Base-by-base conservation (phyloP, 192 early-diverging fungal species). In the Coemansia sp. region DNA sequence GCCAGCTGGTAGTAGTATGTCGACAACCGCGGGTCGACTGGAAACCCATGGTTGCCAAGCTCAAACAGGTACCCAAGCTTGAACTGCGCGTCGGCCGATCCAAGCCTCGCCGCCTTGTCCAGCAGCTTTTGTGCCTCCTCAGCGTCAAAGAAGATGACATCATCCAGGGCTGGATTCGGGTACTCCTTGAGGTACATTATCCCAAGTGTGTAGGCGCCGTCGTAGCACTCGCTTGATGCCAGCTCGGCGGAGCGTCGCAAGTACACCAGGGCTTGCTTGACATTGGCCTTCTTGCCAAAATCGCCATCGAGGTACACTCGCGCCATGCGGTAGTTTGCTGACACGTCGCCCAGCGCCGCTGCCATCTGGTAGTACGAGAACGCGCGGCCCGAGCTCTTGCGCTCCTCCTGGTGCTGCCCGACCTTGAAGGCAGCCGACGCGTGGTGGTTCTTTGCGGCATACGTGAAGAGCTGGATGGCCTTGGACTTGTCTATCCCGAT, bases 1-100 rank as follows among this genome's bases (percentile, higher is more conserved):
- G 94, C 95, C 50, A 86, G 72, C 50, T 83, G 80, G 72, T 93
- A 98, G 80, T 89, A 91, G 55, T 85, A 83, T 43, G 91, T 83
- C 26, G 89, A 91, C 15, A 80, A 59, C 38, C 60, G 67, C 6
- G 89, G 83, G 60, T 94, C 90, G 3, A 85, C 80, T 2, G 71
- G 76, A 60, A 87, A 86, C 8, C 83, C 88, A 27, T 88, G 83
- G 46, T 83, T 54, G n/a, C 88, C 93, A 65, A 87, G 88, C 74
- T 95, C 92, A 62, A 87, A 90, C 41, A 87, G 78, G 46, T 85
- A 78, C 8, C 92, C 95, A 53, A 98, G 81, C 44, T 90, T 86
- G 67, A 90, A 87, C 58, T 90, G 84, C 19, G 91, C 88, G 4
- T 84, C 82, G 21, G 82, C 72, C 33, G 90, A 86, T 8, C 91